These are phyloP conservation scores for Termitomyces sp. DNA, from an alignment of 1,284 basidiomycete genomes.

Conservation along the genomic window DNA sequence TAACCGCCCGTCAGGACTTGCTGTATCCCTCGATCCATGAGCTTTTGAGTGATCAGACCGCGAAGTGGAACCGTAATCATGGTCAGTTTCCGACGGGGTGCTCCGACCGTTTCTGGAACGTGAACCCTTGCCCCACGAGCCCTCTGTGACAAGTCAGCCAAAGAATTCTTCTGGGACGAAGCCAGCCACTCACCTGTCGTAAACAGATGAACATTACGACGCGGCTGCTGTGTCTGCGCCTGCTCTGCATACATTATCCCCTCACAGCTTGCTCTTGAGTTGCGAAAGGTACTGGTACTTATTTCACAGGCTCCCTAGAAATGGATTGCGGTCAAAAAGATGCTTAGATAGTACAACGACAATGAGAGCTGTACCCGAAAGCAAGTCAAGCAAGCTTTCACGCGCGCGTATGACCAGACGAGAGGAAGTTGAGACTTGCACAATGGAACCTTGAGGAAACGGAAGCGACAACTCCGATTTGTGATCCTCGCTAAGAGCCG, in stretches of 20 bases:
- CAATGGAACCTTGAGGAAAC: conserved; percentile 4
- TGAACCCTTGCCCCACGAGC: conserved; percentile 21
- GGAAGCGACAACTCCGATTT: conserved; percentile 8
- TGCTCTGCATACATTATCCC: conserved; percentile 17
- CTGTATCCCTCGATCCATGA: conserved; percentile 22
- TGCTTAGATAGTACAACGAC: neutral
- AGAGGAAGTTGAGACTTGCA: neutral
- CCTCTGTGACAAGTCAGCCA: conserved; percentile 13
- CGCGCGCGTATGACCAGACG: neutral
- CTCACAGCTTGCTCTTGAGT: conserved; percentile 1
- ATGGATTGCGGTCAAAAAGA: neutral
- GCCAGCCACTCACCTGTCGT: conserved; percentile 23
- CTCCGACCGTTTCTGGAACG: conserved; percentile 24
- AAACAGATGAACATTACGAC: conserved; percentile 27
- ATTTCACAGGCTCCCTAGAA: neutral
- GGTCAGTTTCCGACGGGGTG: conserved; percentile 38
- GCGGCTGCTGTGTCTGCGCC: conserved; percentile 13
- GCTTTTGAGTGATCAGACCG: conserved; percentile 30
- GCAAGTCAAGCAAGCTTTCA: neutral
- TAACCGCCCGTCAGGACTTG: conserved; percentile 27
- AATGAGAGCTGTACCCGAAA: neutral
- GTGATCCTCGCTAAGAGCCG: conserved; percentile 5
- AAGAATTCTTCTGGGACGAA: conserved; percentile 8
- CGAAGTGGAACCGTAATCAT: conserved; percentile 31
- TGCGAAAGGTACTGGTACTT: neutral